Evolutionary conservation across 495 filamentous ascomycete species (phyloP), one percentile per base, ranked within the genome.

Genomic region (Tuber umbilicatum): DNA sequence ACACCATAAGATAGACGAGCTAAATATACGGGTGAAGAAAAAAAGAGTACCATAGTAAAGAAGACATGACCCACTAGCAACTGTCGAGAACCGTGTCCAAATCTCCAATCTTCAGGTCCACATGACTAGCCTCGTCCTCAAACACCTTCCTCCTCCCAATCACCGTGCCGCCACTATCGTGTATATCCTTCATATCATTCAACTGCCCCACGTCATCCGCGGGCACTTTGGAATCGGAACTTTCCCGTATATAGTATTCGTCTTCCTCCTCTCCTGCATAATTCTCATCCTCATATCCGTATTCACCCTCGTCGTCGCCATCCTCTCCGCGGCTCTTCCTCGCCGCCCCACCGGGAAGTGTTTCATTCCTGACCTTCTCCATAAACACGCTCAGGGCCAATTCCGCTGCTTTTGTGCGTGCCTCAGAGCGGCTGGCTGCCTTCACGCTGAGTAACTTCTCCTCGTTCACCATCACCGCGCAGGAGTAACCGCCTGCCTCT

Each of bases 361-460:
- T 69, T 67, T 71, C 82, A 73, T 74, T 78, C 73, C 71, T 76
- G 39, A 39, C 60, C 41, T 67, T n/a, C 31, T 86, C 71, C 77
- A 87, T 45, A 89, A 89, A 95, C 50, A 88, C 92, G 78, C 91
- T 90, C 85, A 99, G 91, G 2, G 93, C 89, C 82, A 75, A 75
- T 71, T 86, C 84, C 39, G 90, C 90, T 10, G 87, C 89, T 80
- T 85, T 86, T 2, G 86, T 86, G 82, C 87, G 84, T 21, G 89
- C 86, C 82, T 91, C 89, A 40, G 87, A 84, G 73, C 75, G 85
- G 1, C 86, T 77, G 9, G 86, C 88, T 23, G 85, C 87, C 2
- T 75, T 81, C 27, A 87, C 84, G 7, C 78, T 82, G 0, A 86
- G 84, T 39, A 91, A 76, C 19, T 82, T 71, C 75, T 83, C 80